Percentiles rank a stretch among this genome's conserved stretches.
Evolutionary conservation across 2,329 filamentous ascomycete genomes (phyloP).

Genomic region (Fusarium austroafricanum): DNA sequence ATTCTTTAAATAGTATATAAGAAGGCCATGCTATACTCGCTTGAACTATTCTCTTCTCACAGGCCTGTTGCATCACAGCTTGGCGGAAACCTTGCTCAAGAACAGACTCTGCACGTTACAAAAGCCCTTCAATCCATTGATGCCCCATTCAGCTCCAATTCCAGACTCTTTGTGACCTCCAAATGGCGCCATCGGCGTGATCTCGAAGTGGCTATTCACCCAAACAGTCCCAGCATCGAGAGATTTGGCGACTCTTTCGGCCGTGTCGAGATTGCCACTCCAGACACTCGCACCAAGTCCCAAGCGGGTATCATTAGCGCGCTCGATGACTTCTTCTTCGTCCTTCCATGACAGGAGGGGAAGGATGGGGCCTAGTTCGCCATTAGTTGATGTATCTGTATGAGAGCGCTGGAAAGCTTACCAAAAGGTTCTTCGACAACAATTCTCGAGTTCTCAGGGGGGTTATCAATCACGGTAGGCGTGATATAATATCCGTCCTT

Average conservation of each 20-base stretch:
- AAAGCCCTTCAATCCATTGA: constrained; percentile 53
- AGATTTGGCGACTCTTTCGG: constrained; percentile 62
- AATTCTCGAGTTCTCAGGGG: constrained; percentile 66
- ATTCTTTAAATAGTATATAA: too few relatives aligned
- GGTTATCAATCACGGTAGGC: constrained; percentile 70
- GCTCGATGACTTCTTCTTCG: constrained; percentile 69
- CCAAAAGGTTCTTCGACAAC: constrained; percentile 66
- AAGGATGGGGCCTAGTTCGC: constrained; percentile 63
- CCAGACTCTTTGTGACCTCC: constrained; percentile 60
- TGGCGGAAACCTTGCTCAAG: constrained; percentile 25
- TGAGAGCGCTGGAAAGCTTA: constrained; percentile 28
- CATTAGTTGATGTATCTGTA: background rate
- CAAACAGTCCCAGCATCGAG: constrained; percentile 69
- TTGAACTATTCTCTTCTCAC: too few relatives aligned
- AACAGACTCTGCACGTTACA: constrained; percentile 44
- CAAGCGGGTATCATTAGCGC: constrained; percentile 65
- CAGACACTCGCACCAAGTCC: constrained; percentile 69
- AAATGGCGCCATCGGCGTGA: constrained; percentile 51
- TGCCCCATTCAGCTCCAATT: constrained; percentile 56
- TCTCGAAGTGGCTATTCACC: constrained; percentile 68
- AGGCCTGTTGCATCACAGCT: background rate
- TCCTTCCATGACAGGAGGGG: constrained; percentile 70
- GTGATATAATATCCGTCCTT: constrained; percentile 65
- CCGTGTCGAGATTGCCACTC: constrained; percentile 62
- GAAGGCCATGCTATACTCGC: too few relatives aligned